These are phyloP conservation scores for Tympanopsis confertula DNA, from an alignment of 2,329 filamentous ascomycete species.

Conservation along the genomic window DNA sequence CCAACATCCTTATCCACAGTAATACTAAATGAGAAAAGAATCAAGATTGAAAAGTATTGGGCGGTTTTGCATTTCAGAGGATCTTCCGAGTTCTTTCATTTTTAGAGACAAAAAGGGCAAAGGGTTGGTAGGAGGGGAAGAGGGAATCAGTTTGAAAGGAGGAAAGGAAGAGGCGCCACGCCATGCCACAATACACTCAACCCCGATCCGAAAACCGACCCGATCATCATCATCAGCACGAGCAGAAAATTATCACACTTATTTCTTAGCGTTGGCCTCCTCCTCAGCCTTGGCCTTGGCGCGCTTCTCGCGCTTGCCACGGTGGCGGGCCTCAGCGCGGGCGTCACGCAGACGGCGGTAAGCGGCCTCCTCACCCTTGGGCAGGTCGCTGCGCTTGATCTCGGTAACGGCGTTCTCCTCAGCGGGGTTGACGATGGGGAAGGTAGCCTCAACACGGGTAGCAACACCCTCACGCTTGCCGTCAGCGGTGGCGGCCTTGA, in stretches of 20 bases:
- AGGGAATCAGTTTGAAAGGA: too few species aligned
- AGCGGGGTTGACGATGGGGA: conserved; percentile 64
- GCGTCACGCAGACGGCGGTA: conserved; percentile 77
- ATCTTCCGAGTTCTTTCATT: too few species aligned
- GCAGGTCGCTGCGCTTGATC: conserved; percentile 73
- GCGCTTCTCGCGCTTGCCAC: conserved; percentile 86
- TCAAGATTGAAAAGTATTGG: too few species aligned
- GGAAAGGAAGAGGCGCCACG: not conserved
- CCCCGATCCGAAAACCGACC: conserved; percentile 4
- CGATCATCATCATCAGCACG: not conserved
- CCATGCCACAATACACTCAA: conserved; percentile 6
- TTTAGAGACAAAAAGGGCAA: too few species aligned
- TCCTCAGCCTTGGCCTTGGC: conserved; percentile 77
- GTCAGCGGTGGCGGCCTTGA: conserved; percentile 47
- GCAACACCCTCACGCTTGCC: not conserved
- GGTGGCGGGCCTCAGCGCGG: conserved; percentile 70
- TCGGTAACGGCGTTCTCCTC: conserved; percentile 45
- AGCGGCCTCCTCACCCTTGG: conserved; percentile 71
- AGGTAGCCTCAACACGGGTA: conserved; percentile 38
- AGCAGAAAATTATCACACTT: conserved; percentile 23
- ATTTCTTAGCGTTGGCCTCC: conserved; percentile 72
- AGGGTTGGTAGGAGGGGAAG: too few species aligned
- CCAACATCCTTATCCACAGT: too few species aligned
- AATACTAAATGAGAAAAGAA: too few species aligned
- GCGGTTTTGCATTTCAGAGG: too few species aligned